Base-by-base conservation (phyloP, 1,284 basidiomycete genomes). In the Puccinia coronata region DNA sequence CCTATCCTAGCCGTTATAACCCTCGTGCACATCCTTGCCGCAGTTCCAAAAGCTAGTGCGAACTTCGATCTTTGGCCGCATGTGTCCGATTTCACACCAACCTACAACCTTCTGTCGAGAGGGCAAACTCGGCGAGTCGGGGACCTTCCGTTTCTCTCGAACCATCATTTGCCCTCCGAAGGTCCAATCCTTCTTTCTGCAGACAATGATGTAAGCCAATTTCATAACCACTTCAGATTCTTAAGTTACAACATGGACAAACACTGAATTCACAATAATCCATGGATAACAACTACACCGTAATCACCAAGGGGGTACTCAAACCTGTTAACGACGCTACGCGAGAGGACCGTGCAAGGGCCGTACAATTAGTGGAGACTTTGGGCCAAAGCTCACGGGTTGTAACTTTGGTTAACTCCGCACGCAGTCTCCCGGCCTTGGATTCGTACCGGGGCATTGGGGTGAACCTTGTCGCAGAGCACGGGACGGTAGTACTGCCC, bases 141-240 rank as follows among this genome's bases (percentile, higher is more conserved):
- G n/a, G n/a, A n/a, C n/a, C n/a, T n/a, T n/a, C n/a, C n/a, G 31
- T 2, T 16, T 9, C 59, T 61, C 4, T 61, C 31, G 9, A 8
- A 12, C 59, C 31, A 2, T 57, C 4, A 18, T 14, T 16, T 18
- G 28, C 3, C 59, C 31, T 28, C 55, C n/a, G 55, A 25, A 6
- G 28, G 36, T 16, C 34, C 11, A 61, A 9, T 4, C 34, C 6
- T 61, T 4, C 34, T 61, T 61, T 2, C 25, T 36, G 12, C 23
- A 16, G 59, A 61, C 34, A 61, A 61, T 36, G 59, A 61, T 61
- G 59, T 61, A 16, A 61, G 59, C 36, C 59, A 20, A 57, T 36
- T 31, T 4, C 36, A 61, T 34, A 59, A 14, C 4, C 55, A 20
- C 55, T n/a, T 25, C 5, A 8, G 28, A 25, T 8, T 2, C 2